Conservation (phyloP, 1,139 yeast species). For the Candida sp. region DNA sequence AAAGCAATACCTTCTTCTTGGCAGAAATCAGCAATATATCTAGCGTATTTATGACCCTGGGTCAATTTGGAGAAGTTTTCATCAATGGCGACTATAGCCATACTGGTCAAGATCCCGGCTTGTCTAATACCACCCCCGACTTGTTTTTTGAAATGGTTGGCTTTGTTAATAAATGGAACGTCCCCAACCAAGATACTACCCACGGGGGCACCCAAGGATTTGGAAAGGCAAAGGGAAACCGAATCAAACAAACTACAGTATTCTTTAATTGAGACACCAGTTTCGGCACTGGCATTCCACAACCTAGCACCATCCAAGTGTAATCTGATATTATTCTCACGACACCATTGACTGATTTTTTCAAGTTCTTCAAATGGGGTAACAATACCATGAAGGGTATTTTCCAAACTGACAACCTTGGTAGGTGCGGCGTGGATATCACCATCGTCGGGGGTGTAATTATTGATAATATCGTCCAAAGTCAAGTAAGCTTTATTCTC, state of each 20-base stretch:
- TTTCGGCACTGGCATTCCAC: slow-evolving; percentile 83
- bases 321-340: slow-evolving; percentile 56
- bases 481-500: slow-evolving; percentile 73
- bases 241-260: slow-evolving; percentile 83
- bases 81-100: slow-evolving; percentile 79
- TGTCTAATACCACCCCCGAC: slow-evolving; percentile 96
- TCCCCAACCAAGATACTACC: slow-evolving; percentile 87
- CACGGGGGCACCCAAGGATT: slow-evolving; percentile 92
- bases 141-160: slow-evolving; percentile 88
- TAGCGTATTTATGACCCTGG: slow-evolving; percentile 66
- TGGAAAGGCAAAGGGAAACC: slow-evolving; percentile 84
- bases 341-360: slow-evolving; percentile 71
- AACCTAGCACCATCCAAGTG: slow-evolving; percentile 97
- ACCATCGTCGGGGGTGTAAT: slow-evolving; percentile 71
- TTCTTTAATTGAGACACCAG: slow-evolving; percentile 66
- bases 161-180: slow-evolving; percentile 57
- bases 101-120: slow-evolving; percentile 76
- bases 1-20: slow-evolving; percentile 44
- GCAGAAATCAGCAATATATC: slow-evolving; percentile 62
- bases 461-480: slow-evolving; percentile 62
- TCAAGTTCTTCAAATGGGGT: slow-evolving; percentile 79
- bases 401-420: slow-evolving; percentile 78
- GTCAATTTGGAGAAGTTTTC: slow-evolving; percentile 64
- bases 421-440: slow-evolving; percentile 93
- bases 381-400: slow-evolving; percentile 81